Evolutionary conservation across 805 yeast species (phyloP).

Genomic region (Cyberlindnera mississippiensis): DNA sequence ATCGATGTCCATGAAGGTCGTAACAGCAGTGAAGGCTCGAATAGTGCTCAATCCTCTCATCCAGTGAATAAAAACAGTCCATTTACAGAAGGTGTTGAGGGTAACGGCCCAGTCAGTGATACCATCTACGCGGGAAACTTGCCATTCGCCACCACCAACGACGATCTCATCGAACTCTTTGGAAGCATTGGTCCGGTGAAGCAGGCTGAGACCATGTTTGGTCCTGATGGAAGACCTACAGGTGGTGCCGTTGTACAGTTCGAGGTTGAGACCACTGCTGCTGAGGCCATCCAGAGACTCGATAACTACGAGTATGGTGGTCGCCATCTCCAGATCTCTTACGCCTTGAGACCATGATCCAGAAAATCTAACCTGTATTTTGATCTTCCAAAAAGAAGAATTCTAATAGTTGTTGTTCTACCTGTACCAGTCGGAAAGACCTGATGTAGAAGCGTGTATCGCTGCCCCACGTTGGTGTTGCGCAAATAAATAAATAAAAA

Average conservation of each 20-base stretch:
- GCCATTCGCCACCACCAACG: slow-evolving; percentile 85
- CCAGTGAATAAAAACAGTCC: slow-evolving; percentile 31
- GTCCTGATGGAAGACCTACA: slow-evolving; percentile 58
- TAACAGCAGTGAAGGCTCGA: slow-evolving; percentile 21
- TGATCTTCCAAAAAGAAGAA: too few relatives aligned
- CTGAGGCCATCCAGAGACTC: slow-evolving; percentile 67
- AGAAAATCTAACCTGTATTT: too few relatives aligned
- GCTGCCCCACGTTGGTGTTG: too few relatives aligned
- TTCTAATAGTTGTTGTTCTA: too few relatives aligned
- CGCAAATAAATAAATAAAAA: too few relatives aligned
- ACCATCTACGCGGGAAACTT: slow-evolving; percentile 70
- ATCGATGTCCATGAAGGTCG: slow-evolving; percentile 79
- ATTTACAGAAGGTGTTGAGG: slow-evolving; percentile 64
- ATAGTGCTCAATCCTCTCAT: slow-evolving; percentile 1
- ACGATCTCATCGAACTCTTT: slow-evolving; percentile 80
- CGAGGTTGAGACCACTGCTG: slow-evolving; percentile 62
- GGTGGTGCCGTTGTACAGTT: slow-evolving; percentile 88
- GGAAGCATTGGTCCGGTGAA: slow-evolving; percentile 76
- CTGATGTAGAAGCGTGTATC: too few relatives aligned
- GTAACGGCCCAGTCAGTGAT: slow-evolving; percentile 56
- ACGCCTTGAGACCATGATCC: slow-evolving; percentile 41
- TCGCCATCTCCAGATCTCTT: slow-evolving; percentile 64
- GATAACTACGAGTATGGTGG: slow-evolving; percentile 83
- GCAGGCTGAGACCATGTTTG: slow-evolving; percentile 71
- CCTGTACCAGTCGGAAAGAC: too few relatives aligned